These are phyloP conservation scores for Lachnellula cervina DNA, from an alignment of 2,329 filamentous ascomycete species.

Conservation along the genomic window DNA sequence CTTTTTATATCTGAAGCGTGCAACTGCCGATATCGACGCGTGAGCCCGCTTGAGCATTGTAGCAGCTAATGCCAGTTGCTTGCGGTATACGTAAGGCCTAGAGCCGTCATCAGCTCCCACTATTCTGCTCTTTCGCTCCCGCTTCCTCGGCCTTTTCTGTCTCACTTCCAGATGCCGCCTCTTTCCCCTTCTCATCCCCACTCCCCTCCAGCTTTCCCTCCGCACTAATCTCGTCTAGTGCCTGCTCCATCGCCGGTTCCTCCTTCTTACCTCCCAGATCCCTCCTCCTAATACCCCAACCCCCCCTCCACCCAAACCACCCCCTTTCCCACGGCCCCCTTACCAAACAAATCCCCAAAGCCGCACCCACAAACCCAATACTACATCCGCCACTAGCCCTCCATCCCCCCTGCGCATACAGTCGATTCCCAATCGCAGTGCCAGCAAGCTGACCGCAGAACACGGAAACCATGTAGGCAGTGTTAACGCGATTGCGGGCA, in stretches of 20 bases:
- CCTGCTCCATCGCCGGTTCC: slow-evolving; percentile 15
- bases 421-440: slow-evolving; percentile 51
- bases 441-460: slow-evolving; percentile 75
- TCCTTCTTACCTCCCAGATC: slow-evolving; percentile 16
- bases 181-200: not conserved
- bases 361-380: slow-evolving; percentile 47
- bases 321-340: slow-evolving; percentile 52
- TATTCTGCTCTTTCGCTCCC: too few relatives aligned
- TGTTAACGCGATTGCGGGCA: slow-evolving; percentile 71
- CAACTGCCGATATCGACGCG: too few relatives aligned
- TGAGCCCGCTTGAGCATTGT: too few relatives aligned
- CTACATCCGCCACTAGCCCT: slow-evolving; percentile 50
- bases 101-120: too few relatives aligned
- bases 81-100: too few relatives aligned
- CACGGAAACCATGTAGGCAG: slow-evolving; percentile 72
- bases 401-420: slow-evolving; percentile 55
- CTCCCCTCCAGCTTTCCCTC: not conserved
- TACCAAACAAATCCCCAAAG: slow-evolving; percentile 41
- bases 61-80: too few relatives aligned
- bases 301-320: slow-evolving; percentile 58
- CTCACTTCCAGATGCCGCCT: not conserved
- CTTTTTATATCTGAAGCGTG: too few relatives aligned
- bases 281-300: slow-evolving; percentile 42
- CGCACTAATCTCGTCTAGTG: slow-evolving; percentile 14
- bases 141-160: too few relatives aligned